Percentiles rank a stretch among this genome's conserved stretches.
Evolutionary conservation across 805 yeast genomes (phyloP).

Genomic region (Starmerella stigmatis): DNA sequence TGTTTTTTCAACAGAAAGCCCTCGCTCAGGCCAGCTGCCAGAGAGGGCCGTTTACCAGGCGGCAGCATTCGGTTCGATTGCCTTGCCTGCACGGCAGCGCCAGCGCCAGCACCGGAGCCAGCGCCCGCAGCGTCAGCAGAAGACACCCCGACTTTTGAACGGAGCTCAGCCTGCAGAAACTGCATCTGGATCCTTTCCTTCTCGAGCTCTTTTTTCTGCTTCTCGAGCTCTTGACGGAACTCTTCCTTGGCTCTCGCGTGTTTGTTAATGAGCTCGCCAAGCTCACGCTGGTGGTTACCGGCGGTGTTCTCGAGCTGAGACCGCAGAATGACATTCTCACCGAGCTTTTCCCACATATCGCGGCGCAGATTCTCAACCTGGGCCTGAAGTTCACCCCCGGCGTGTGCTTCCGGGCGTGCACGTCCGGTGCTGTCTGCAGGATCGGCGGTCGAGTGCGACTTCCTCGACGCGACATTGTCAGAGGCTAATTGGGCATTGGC

Average conservation of each 20-base stretch:
- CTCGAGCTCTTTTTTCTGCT: constrained; percentile 36
- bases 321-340: constrained; percentile 71
- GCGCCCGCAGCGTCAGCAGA: neutral
- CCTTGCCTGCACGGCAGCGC: too few species aligned
- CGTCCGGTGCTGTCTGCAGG: neutral
- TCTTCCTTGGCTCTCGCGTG: constrained; percentile 24
- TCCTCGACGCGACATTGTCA: too few species aligned
- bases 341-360: constrained; percentile 38
- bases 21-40: constrained; percentile 24
- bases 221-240: constrained; percentile 33
- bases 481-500: too few species aligned
- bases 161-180: constrained; percentile 34
- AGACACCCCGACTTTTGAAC: constrained; percentile 1
- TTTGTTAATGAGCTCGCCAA: constrained; percentile 23
- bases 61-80: too few species aligned
- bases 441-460: too few species aligned
- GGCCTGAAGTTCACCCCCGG: neutral
- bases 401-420: constrained; percentile 1
- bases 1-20: constrained; percentile 26
- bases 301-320: constrained; percentile 42
- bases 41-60: too few species aligned
- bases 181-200: constrained; percentile 45
- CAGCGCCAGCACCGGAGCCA: neutral
- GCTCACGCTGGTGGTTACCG: constrained; percentile 25
- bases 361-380: neutral